Evolutionary conservation across 75 land plant genomes (phyloP), one percentile per base, ranked within the genome.

Genomic region (Picea sitchensis): DNA sequence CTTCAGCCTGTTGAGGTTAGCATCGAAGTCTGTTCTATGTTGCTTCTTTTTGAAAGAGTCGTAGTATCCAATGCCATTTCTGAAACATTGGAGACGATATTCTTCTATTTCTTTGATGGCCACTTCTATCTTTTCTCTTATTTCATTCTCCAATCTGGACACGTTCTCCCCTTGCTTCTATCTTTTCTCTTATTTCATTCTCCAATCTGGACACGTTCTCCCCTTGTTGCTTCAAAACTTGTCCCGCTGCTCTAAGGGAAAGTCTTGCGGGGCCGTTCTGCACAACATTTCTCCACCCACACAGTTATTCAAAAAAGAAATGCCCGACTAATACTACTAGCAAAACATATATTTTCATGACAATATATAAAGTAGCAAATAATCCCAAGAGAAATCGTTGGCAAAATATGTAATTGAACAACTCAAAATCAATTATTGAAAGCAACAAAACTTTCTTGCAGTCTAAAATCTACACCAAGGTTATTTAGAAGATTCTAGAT

Each of bases 11-110:
- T 82, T 81, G 12, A 91, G 76, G 60, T 91, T 87, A 20, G 86
- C 88, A 0, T 82, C 36, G 83, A 91, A 91, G 75, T 89, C 93
- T 20, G 65, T 81, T 0, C 3, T 7, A 57, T 85, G 64, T 31
- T 69, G 82, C 12, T 87, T 85, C 1, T 76, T 80, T 59, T 87
- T 90, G 81, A 91, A 90, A 41, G 86, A 73, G 41, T 91, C 93
- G 18, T 87, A 91, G 79, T 91, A 91, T 20, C 93, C 83, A 11
- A 86, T 17, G 12, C 77, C 81, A 23, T 78, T 13, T 76, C 82
- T 77, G 58, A 87, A 87, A 15, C 36, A 62, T 14, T 58, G 54
- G 9, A 51, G 6, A 32, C 77, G 32, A 73, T 89, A 91, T 3
- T 58, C 47, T 44, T 86, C 65, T 3, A 91, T 18, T n/a, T n/a